Evolutionary conservation across 176 grass and related monocot genomes (phyloP), one percentile per base, ranked within the genome.

Genomic region (Musa beccarii): DNA sequence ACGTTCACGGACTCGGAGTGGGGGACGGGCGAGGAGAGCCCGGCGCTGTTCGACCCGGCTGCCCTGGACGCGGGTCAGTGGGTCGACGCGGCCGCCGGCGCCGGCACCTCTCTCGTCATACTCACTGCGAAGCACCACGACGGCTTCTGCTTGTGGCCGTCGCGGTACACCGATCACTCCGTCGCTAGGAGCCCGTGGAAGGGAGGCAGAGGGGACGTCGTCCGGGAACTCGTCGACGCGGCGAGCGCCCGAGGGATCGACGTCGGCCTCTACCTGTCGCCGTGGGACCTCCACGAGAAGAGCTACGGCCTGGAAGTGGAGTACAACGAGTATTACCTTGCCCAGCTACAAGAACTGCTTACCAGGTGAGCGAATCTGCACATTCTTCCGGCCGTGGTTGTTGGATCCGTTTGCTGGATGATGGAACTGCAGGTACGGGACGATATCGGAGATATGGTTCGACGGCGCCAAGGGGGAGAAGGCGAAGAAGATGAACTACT

Each of bases 61-160:
- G 62, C 15, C 20, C 90, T 98, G 43, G 53, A 98, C 77, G 77
- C 88, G 8, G 49, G 59, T 8, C 94, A 98, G 81, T 98, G 94
- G 94, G 76, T 91, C 76, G 88, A 91, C 56, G 86, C 90, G 0
- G 90, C 94, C 1, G 80, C 19, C 2, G 84, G 71, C 0, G 88
- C 88, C 1, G 88, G 86, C 67, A 82, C 83, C 16, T 89, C 90
- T 19, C 88, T 93, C 16, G 95, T 28, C 51, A 89, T 98, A 77
- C 90, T 93, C 70, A 89, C 89, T 13, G 90, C 90, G 20, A 98
- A 98, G 86, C 95, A 98, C 84, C 95, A 98, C 79, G 95, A 98
- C 26, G 95, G 95, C 0, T 93, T 98, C 89, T 98, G 95, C 89
- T 78, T 98, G 52, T 98, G 95, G 95, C 95, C 95, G 16, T 93